Evolutionary conservation across 1,284 basidiomycete genomes (phyloP), one percentile per base, ranked within the genome.

Genomic region (Pseudozyma thailandica): DNA sequence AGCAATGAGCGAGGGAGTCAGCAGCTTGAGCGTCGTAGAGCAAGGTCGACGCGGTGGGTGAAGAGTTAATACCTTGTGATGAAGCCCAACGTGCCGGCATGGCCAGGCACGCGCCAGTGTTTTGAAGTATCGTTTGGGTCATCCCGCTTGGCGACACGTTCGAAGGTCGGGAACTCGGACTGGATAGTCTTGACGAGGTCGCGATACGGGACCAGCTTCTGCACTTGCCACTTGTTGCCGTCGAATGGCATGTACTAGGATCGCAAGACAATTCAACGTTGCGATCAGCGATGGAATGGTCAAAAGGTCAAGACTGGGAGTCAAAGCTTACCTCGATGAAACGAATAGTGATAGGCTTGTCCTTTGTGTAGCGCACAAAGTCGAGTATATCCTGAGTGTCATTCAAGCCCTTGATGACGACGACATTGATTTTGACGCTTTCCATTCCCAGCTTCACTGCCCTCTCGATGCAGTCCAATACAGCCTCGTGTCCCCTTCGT

Each of bases 221-320:
- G 83, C 69, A 89, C 89, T 73, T 91, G 88, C 92, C 92, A 94
- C 81, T 90, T 89, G 77, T 94, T 94, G 47, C 75, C 74, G 78
- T 89, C 90, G 80, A 94, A 94, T 8, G 92, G 92, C 93, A 94
- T 94, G 81, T 92, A 94, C 72, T 77, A 47, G 18, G 20, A 10
- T 35, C 16, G 21, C 23, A 46, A n/a, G 5, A 21, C 18, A 7
- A 6, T 28, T 2, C 12, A 25, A 23, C 10, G 23, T 13, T 13
- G 23, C 21, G 18, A 21, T 26, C 7, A 26, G 46, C 7, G 8
- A 13, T 7, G 45, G 20, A 28, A 10, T 44, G 2, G 12, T n/a
- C 18, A 6, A 13, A 44, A 18, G 9, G 9, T 18, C 2, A 2
- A 23, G 23, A 10, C n/a, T 8, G 12, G 8, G 20, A 20, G 30